Evolutionary conservation across 2,329 filamentous ascomycete genomes (phyloP), one percentile per base, ranked within the genome.

Genomic region (Colletotrichum costaricense): DNA sequence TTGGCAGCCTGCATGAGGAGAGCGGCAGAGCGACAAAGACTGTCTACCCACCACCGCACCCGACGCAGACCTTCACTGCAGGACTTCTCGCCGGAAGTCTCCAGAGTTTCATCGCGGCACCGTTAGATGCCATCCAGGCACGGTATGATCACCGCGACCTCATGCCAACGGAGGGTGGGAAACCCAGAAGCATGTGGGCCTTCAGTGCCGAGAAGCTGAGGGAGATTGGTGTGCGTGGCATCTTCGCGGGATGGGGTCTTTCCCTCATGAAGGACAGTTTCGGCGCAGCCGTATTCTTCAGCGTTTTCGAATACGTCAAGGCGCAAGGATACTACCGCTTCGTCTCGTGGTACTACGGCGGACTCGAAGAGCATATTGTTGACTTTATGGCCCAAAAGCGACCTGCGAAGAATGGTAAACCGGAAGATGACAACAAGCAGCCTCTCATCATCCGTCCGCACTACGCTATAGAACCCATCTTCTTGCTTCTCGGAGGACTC

Each of bases 281-380:
- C 6, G 93, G 93, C 14, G 90, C 89, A 66, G 93, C 91, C 46
- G 82, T 93, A 22, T 94, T 94, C 86, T 95, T 95, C 81, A 90
- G 89, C 77, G 90, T 89, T 0, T 95, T 95, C 75, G 93, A 95
- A 82, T 93, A 91, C 60, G 84, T 95, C 78, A 95, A 95, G 80
- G 92, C 91, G 12, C 93, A 95, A 79, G 87, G 87, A 14, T 93
- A 94, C 82, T 94, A 94, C 81, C 85, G 84, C 57, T 95, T 93
- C 78, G 89, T 95, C 38, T 89, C 88, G 16, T 91, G 89, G 84
- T 94, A 92, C 79, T 95, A 95, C 76, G 90, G 91, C 33, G 87
- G 87, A 1, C 80, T 91, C 28, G 87, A 85, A 33, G 84, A 86
- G 54, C 86, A 90, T 42, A 85, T 85, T 14, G 82, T 91, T 64